phyloP scores from a whole-genome alignment of 2,329 filamentous ascomycete genomes.

The Claviceps pusilla region DNA sequence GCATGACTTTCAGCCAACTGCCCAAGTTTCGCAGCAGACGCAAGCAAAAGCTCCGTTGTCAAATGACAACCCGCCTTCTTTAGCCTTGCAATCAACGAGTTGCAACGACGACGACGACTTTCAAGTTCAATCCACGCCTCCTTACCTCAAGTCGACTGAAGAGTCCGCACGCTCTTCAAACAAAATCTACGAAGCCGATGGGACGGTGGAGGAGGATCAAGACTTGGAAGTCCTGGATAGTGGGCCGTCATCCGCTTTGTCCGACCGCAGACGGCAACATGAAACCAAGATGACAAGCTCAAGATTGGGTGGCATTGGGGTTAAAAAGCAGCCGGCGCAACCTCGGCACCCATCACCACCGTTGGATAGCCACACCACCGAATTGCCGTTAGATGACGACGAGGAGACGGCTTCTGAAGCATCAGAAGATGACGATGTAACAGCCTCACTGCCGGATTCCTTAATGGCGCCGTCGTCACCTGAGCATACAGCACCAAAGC shows the following conservation, averaged over 20 bases:
- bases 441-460: conserved; percentile 10
- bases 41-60: conserved; percentile 1
- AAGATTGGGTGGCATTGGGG: conserved; percentile 23
- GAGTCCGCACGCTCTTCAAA: conserved; percentile 9
- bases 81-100: conserved; percentile 5
- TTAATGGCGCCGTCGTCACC: conserved; percentile 12
- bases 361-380: conserved; percentile 1
- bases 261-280: conserved; percentile 7
- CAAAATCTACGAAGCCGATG: conserved; percentile 12
- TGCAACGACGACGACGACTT: conserved; percentile 31
- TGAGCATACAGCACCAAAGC: conserved; percentile 5
- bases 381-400: conserved; percentile 10
- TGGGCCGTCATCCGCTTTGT: conserved; percentile 7
- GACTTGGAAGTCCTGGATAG: conserved; percentile 9
- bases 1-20: conserved; percentile 24
- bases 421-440: conserved; percentile 18
- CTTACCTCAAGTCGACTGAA: conserved; percentile 17
- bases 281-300: conserved; percentile 8
- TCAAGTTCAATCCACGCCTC: conserved; percentile 34
- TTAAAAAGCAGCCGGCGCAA: conserved; percentile 16
- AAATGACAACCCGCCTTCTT: conserved; percentile 4
- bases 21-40: conserved; percentile 10
- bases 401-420: conserved; percentile 31
- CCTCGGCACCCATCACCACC: conserved; percentile 9
- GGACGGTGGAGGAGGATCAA: conserved; percentile 20